A percentile compares a stretch with the other conserved stretches of the same genome.
phyloP scores from a whole-genome alignment of 768 basidiomycete species.

The Rubroboletus satanas region DNA sequence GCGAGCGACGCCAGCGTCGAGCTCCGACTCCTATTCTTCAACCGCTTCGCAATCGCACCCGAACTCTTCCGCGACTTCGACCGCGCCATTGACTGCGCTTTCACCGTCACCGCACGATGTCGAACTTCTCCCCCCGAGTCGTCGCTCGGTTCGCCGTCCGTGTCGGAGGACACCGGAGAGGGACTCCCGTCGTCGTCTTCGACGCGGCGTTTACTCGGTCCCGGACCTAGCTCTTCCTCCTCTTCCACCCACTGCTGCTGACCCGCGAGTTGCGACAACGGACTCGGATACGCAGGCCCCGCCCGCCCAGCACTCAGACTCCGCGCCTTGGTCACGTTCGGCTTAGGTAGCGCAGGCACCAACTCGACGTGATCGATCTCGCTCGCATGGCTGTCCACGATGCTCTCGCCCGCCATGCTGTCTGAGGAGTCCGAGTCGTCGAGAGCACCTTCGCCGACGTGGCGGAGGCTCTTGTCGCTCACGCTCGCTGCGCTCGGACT shows the following conservation, averaged over 20 bases:
- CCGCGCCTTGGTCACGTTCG: slow-evolving; percentile 36
- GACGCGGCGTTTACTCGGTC: slow-evolving; percentile 19
- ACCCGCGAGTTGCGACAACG: slow-evolving; percentile 55
- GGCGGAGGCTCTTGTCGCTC: slow-evolving; percentile 48
- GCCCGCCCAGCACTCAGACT: slow-evolving; percentile 26
- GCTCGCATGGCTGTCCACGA: slow-evolving; percentile 18
- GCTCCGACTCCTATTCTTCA: slow-evolving; percentile 51
- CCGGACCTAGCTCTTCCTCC: slow-evolving; percentile 35
- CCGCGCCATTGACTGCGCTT: slow-evolving; percentile 29
- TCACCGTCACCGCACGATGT: neutral
- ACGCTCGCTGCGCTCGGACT: slow-evolving; percentile 33
- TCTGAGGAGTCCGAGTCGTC: slow-evolving; percentile 73
- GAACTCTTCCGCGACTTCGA: slow-evolving; percentile 32
- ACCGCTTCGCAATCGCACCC: slow-evolving; percentile 9
- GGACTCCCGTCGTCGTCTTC: slow-evolving; percentile 55
- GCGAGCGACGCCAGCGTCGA: slow-evolving; percentile 64
- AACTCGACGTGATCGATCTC: slow-evolving; percentile 35
- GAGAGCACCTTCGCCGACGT: slow-evolving; percentile 74
- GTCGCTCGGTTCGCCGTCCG: slow-evolving; percentile 47
- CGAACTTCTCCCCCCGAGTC: slow-evolving; percentile 15
- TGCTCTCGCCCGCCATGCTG: slow-evolving; percentile 17
- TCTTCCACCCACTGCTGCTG: slow-evolving; percentile 54
- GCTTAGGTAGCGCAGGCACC: slow-evolving; percentile 16
- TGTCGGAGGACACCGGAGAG: slow-evolving; percentile 57
- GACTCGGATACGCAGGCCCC: slow-evolving; percentile 53